Evolutionary conservation across 306 rosid species (phyloP), one percentile per base, ranked within the genome.

Genomic region (Trichosanthes cucumerina): DNA sequence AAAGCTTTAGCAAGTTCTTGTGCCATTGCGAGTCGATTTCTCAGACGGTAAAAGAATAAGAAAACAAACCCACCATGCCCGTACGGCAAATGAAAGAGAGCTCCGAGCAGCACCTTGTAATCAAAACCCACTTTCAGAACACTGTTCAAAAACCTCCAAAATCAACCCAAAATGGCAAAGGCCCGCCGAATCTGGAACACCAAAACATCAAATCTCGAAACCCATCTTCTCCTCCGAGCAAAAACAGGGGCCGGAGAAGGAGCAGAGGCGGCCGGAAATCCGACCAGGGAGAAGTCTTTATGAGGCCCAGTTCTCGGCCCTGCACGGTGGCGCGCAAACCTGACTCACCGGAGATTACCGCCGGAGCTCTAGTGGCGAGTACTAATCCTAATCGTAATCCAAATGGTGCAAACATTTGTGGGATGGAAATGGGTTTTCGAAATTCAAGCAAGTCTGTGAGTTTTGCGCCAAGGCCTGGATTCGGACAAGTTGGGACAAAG

Each of bases 71-170:
- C 79, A 86, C 75, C 86, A 95, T 95, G 97, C 99, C 99, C n/a
- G 83, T 92, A 77, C 85, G 97, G 87, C 96, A 83, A 75, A 92
- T 92, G 98, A 95, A 91, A 64, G 99, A 95, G 82, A 87, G 92
- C 89, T 85, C 98, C 44, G 98, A 92, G 84, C 99, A 95, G 66
- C 99, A 90, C 85, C 88, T 92, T 78, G 97, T 92, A 85, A 88
- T 95, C 87, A 91, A 92, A 88, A 79, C 96, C 87, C 90, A 95
- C 71, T 69, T 91, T 46, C 97, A 88, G 70, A 92, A 88, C 89
- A 83, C 86, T 18, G 76, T 80, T 56, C 91, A 88, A 85, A 89
- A 91, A 75, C 85, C 85, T 50, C 86, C 90, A 11, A 95, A 88
- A 83, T 82, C 93, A 76, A 84, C 87, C 63, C 97, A 91, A 81